Evolutionary conservation across 306 rosid species (phyloP).

Genomic region (Glycyrrhiza uralensis): DNA sequence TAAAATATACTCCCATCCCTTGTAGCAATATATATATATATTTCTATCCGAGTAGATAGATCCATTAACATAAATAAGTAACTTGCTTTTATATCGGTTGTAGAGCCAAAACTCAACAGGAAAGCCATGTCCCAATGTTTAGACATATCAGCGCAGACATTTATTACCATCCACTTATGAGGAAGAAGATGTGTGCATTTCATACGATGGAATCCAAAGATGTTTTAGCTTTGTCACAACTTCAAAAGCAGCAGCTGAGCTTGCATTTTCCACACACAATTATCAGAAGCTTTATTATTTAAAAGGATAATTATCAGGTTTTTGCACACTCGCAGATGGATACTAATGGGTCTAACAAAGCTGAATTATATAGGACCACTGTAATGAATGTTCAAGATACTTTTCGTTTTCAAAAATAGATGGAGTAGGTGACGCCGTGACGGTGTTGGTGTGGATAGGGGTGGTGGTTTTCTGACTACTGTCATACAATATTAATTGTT

Average conservation of each 20-base stretch:
- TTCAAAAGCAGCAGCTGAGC: not conserved
- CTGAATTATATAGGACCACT: not conserved
- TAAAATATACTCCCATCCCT: too few relatives aligned
- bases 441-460: not conserved
- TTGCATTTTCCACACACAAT: not conserved
- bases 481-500: not conserved
- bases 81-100: not conserved
- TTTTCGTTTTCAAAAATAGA: not conserved
- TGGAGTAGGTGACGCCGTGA: too few relatives aligned
- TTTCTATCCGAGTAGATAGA: not conserved
- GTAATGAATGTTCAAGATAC: not conserved
- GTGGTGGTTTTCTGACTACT: not conserved
- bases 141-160: slow-evolving; percentile 38
- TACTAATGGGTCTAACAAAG: not conserved
- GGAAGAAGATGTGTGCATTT: slow-evolving; percentile 11
- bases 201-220: slow-evolving; percentile 22
- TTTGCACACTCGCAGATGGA: not conserved
- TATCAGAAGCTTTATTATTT: not conserved
- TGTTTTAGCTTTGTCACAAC: not conserved
- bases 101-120: slow-evolving; percentile 22
- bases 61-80: not conserved
- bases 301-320: not conserved
- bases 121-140: slow-evolving; percentile 29
- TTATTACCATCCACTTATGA: slow-evolving; percentile 24
- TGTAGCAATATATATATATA: too few relatives aligned